Evolutionary conservation across 1,139 yeast genomes (phyloP).

Genomic region (Candida glucosophila): DNA sequence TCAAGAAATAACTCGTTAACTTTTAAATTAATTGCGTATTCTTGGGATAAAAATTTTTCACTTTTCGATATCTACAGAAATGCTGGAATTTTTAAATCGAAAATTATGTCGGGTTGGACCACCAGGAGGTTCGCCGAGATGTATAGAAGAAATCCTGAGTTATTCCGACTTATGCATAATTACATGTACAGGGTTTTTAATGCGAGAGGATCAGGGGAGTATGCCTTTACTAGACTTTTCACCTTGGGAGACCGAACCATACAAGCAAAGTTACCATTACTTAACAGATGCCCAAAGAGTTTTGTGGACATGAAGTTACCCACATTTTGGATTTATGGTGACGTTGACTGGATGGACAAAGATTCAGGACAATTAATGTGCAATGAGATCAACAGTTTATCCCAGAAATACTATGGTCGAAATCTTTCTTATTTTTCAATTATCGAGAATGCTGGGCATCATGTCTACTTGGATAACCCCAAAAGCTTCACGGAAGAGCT

Average conservation of each 20-base stretch:
- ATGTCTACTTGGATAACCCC: slow-evolving; percentile 69
- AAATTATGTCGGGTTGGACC: slow-evolving; percentile 34
- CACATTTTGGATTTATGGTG: slow-evolving; percentile 36
- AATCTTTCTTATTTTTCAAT: slow-evolving; percentile 29
- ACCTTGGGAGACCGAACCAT: slow-evolving; percentile 29
- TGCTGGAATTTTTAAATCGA: slow-evolving; percentile 30
- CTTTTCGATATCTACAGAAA: slow-evolving; percentile 30
- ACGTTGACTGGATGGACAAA: slow-evolving; percentile 39
- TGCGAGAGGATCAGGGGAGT: slow-evolving; percentile 39
- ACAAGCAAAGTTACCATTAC: slow-evolving; percentile 32
- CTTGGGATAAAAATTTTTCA: slow-evolving; percentile 33
- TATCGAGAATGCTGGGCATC: slow-evolving; percentile 63
- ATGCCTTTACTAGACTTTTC: slow-evolving; percentile 34
- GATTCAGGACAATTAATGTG: slow-evolving; percentile 35
- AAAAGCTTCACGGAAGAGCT: slow-evolving; percentile 24
- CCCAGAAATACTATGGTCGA: slow-evolving; percentile 9
- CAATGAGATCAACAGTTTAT: slow-evolving; percentile 28
- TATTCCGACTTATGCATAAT: slow-evolving; percentile 30
- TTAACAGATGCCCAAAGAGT: slow-evolving; percentile 34
- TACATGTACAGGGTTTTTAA: slow-evolving; percentile 34
- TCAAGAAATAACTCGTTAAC: slow-evolving; percentile 14
- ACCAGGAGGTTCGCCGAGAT: slow-evolving; percentile 29
- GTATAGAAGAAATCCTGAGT: slow-evolving; percentile 20
- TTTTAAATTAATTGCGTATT: slow-evolving; percentile 15
- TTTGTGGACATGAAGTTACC: slow-evolving; percentile 31